Evolutionary conservation across 176 grass and related monocot genomes (phyloP), one percentile per base, ranked within the genome.

Genomic region (Urochloa ruziziensis): DNA sequence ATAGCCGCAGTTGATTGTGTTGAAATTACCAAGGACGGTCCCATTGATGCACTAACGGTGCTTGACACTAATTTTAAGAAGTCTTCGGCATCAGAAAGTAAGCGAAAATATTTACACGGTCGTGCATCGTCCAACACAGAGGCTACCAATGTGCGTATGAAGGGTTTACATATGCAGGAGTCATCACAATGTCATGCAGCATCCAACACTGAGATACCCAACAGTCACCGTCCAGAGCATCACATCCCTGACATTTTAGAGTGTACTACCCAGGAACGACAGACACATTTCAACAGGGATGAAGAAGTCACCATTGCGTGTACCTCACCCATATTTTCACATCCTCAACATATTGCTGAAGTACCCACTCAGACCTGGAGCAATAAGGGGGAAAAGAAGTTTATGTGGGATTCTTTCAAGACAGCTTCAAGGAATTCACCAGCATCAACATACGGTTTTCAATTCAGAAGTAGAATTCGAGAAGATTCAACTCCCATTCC

Each of bases 391-490:
- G 27, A 51, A 73, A 91, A 82, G 43, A 88, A 89, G 29, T 53
- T 82, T 44, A 82, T 36, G 12, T 72, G 77, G 80, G 75, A 85
- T 37, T 80, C 75, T 78, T 76, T 80, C 35, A 64, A 88, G 72
- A 42, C 54, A 34, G 23, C 57, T 67, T 43, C 79, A 79, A 73
- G 78, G 51, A 54, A 85, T 53, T 56, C 49, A 54, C 78, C 81
- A 19, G 32, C n/a, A 24, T 44, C 73, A 72, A 34, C 53, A 53
- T 68, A 47, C 32, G 34, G 78, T 71, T 53, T 48, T 80, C 85
- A 74, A 46, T 90, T 89, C 48, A 89, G 77, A 92, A 42, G 51
- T 51, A 24, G 35, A 35, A 33, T 62, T 65, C 57, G 42, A 58
- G 60, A 62, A 39, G 54, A 82, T 76, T 67, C 67, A 80, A 11